A percentile compares a stretch with the other conserved stretches of the same genome.
phyloP scores from a whole-genome alignment of 202 grass and related monocot species.

The Setaria viridis region DNA sequence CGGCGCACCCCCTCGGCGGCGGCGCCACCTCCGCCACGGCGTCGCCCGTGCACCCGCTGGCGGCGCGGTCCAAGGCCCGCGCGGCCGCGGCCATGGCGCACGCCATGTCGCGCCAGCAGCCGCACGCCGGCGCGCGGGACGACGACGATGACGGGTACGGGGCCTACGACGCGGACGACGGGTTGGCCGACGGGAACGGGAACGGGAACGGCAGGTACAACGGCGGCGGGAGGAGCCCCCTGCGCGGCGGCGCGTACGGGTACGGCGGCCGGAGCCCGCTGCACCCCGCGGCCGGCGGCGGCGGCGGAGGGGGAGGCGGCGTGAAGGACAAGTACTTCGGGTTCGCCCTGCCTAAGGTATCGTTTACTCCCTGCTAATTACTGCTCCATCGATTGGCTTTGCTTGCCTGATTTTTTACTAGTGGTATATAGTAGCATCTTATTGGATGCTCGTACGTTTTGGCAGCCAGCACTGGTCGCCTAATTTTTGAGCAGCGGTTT shows the following conservation, averaged over 20 bases:
- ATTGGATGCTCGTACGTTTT: no score
- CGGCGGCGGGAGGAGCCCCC: slow-evolving; percentile 39
- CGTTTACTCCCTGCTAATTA: slow-evolving; percentile 2
- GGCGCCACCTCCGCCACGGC: not conserved
- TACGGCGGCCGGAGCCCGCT: slow-evolving; percentile 45
- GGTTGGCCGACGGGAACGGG: not conserved
- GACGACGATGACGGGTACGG: not conserved
- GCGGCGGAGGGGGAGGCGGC: slow-evolving; percentile 1
- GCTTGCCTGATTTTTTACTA: no score
- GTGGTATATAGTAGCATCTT: no score
- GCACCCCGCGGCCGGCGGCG: slow-evolving; percentile 10
- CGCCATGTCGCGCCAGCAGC: slow-evolving; percentile 39
- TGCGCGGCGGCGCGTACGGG: not conserved
- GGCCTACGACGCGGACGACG: not conserved
- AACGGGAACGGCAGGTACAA: not conserved
- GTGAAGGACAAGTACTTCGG: slow-evolving; percentile 56
- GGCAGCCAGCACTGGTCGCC: no score
- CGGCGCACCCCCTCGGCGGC: slow-evolving; percentile 44
- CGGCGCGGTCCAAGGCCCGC: slow-evolving; percentile 51
- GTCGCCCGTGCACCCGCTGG: slow-evolving; percentile 47
- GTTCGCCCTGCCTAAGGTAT: slow-evolving; percentile 63
- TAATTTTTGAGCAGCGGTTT: no score
- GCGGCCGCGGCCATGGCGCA: slow-evolving; percentile 56
- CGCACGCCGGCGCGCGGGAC: not conserved
- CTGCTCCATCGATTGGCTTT: no score